Evolutionary conservation across 345 rosid genomes (phyloP).

Genomic region (Arabidopsis thaliana): DNA sequence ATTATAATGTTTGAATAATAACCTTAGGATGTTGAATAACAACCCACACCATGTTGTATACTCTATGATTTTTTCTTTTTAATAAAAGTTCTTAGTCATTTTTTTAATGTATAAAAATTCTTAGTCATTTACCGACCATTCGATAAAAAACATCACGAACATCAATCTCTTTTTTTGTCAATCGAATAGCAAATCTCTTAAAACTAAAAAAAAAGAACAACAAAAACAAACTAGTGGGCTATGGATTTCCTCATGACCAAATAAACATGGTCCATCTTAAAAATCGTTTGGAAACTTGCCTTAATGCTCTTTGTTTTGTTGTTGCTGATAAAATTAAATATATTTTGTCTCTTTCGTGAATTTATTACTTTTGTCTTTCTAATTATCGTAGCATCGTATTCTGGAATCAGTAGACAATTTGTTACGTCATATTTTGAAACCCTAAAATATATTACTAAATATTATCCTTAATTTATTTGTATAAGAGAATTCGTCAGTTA

Average conservation of each 20-base stretch:
- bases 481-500: neutral
- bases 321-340: conserved; percentile 28
- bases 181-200: too few relatives aligned
- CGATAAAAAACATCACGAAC: neutral
- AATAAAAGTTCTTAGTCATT: neutral
- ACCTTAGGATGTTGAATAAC: neutral
- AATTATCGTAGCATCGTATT: conserved; percentile 32
- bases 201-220: neutral
- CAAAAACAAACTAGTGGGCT: neutral
- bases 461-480: neutral
- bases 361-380: conserved; percentile 41
- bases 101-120: neutral
- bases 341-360: conserved; percentile 30
- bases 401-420: conserved; percentile 29
- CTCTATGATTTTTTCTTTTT: neutral
- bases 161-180: neutral
- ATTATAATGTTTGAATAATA: neutral
- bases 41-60: neutral
- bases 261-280: conserved; percentile 13
- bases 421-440: conserved; percentile 22
- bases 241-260: neutral
- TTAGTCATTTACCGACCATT: neutral
- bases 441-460: neutral
- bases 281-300: conserved; percentile 19
- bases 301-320: conserved; percentile 35